A percentile compares a stretch with the other conserved stretches of the same genome.
These are phyloP conservation scores for Phylloporus sp. DNA, from an alignment of 768 basidiomycete genomes.

Conservation along the genomic window DNA sequence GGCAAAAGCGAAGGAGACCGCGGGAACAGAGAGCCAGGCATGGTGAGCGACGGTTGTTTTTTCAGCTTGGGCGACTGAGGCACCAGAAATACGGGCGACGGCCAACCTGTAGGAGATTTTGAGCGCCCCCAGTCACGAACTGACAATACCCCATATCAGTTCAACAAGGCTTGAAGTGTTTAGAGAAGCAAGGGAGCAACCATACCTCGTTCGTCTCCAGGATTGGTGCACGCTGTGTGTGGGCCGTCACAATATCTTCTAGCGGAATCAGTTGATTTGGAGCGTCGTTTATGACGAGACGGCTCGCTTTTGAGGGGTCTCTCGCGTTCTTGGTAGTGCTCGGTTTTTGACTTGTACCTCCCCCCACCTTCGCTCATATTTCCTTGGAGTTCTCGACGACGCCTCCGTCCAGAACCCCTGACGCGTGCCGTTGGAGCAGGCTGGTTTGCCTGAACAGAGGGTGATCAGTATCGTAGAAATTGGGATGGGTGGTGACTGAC, in stretches of 20 bases:
- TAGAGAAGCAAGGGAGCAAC: neutral
- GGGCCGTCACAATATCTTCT: slow-evolving; percentile 3
- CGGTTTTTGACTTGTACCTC: slow-evolving; percentile 3
- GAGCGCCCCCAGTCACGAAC: slow-evolving; percentile 20
- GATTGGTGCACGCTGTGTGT: neutral
- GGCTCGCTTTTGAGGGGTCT: slow-evolving; percentile 4
- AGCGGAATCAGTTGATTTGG: slow-evolving; percentile 17
- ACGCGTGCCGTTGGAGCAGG: slow-evolving; percentile 8
- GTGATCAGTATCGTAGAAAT: slow-evolving; percentile 4
- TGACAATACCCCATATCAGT: slow-evolving; percentile 17
- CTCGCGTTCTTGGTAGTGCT: slow-evolving; percentile 9
- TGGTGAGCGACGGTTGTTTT: slow-evolving; percentile 47
- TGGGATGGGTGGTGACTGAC: slow-evolving; percentile 10
- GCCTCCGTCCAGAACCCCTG: slow-evolving; percentile 8
- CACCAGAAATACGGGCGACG: slow-evolving; percentile 12
- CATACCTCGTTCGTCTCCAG: slow-evolving; percentile 22
- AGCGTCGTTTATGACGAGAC: slow-evolving; percentile 15
- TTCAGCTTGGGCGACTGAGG: slow-evolving; percentile 32
- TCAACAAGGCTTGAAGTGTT: slow-evolving; percentile 3
- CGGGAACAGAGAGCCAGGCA: slow-evolving; percentile 79
- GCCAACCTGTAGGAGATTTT: slow-evolving; percentile 14
- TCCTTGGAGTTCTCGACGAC: slow-evolving; percentile 6
- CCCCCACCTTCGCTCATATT: slow-evolving; percentile 14
- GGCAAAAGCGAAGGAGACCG: slow-evolving; percentile 67
- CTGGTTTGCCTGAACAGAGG: slow-evolving; percentile 15